Evolutionary conservation across 306 rosid species (phyloP).

Genomic region (Castanospermum australe): DNA sequence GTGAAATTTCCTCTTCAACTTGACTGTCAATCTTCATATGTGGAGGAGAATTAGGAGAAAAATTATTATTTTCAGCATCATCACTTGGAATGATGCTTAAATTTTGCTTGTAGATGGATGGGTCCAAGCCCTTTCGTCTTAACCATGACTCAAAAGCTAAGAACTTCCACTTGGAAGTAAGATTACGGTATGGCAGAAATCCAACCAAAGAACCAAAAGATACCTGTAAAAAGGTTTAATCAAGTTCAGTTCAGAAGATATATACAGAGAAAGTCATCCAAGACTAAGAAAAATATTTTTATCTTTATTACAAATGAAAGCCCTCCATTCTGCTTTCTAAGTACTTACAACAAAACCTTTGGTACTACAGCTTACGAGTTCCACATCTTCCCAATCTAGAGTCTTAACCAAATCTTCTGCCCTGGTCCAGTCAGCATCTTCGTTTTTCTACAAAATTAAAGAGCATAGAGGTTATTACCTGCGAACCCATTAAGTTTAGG

Average conservation of each 20-base stretch:
- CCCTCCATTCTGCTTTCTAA: neutral
- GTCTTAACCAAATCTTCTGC: slow-evolving; percentile 60
- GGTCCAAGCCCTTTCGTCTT: slow-evolving; percentile 84
- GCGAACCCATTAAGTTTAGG: neutral
- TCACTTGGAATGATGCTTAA: slow-evolving; percentile 53
- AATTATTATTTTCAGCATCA: slow-evolving; percentile 42
- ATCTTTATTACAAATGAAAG: neutral
- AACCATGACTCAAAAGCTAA: slow-evolving; percentile 97
- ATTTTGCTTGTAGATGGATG: slow-evolving; percentile 64
- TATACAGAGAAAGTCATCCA: neutral
- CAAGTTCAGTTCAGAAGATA: slow-evolving; percentile 34
- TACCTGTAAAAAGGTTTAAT: slow-evolving; percentile 60
- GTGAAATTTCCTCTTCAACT: slow-evolving; percentile 49
- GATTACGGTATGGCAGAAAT: slow-evolving; percentile 90
- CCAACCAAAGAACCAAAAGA: slow-evolving; percentile 88
- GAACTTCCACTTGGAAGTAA: slow-evolving; percentile 86
- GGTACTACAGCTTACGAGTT: slow-evolving; percentile 72
- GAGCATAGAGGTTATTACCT: slow-evolving; percentile 4
- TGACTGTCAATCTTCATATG: slow-evolving; percentile 37
- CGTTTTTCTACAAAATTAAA: slow-evolving; percentile 47
- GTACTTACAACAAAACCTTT: slow-evolving; percentile 90
- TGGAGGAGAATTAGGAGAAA: slow-evolving; percentile 33
- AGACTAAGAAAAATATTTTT: neutral
- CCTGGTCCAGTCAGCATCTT: slow-evolving; percentile 74
- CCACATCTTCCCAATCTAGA: slow-evolving; percentile 71